These are phyloP conservation scores for Diaporthe citrichinensis DNA, from an alignment of 2,329 filamentous ascomycete species.

Conservation along the genomic window DNA sequence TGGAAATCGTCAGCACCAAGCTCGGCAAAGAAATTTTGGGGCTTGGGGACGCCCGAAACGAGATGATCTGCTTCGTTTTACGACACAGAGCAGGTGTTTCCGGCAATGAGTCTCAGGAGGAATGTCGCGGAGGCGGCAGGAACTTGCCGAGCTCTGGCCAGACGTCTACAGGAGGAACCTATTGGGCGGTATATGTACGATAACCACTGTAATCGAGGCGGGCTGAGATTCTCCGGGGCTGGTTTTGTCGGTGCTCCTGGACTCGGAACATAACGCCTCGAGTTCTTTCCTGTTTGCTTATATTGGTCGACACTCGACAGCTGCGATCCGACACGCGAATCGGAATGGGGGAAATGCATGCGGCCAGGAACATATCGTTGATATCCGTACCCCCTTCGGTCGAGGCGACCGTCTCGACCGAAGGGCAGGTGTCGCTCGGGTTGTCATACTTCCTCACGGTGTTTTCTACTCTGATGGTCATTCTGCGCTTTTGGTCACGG, in stretches of 20 bases:
- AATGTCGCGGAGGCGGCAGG: slow-evolving; percentile 9
- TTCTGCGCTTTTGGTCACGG: slow-evolving; percentile 23
- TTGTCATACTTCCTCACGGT: slow-evolving; percentile 23
- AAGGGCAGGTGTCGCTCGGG: slow-evolving; percentile 10
- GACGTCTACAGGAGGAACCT: not conserved
- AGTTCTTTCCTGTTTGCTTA: not conserved
- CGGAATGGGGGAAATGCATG: slow-evolving; percentile 3
- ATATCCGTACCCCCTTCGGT: slow-evolving; percentile 9
- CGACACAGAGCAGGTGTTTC: not conserved
- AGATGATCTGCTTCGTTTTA: slow-evolving; percentile 24
- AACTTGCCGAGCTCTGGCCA: slow-evolving; percentile 4
- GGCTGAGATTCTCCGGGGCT: not conserved
- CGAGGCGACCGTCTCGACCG: slow-evolving; percentile 14
- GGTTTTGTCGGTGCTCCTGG: not conserved
- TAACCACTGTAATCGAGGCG: slow-evolving; percentile 1
- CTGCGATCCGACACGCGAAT: not conserved
- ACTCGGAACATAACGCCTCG: not conserved
- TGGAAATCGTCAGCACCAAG: slow-evolving; percentile 23
- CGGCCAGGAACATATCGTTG: slow-evolving; percentile 15
- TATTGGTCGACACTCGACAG: not conserved
- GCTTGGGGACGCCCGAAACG: slow-evolving; percentile 25
- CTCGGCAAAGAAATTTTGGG: slow-evolving; percentile 18
- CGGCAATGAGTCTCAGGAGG: slow-evolving; percentile 24
- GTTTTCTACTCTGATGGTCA: not conserved
- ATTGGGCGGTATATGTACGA: not conserved